Percentiles rank a stretch among this genome's conserved stretches.
Evolutionary conservation across 2,329 filamentous ascomycete species (phyloP).

Genomic region (Fusarium tanahbumbuense): DNA sequence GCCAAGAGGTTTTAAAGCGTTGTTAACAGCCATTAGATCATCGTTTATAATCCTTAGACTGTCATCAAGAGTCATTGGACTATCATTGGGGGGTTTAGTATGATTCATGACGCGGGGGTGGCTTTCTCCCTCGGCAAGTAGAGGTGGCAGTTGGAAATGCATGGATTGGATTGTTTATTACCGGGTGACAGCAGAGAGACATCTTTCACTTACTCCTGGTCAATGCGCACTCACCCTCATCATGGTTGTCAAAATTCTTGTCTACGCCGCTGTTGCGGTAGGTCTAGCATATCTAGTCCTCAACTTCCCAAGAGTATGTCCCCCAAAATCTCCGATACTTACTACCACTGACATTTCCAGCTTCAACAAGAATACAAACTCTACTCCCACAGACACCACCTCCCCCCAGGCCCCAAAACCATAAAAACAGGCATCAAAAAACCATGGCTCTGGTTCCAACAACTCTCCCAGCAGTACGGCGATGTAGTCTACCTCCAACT

Average conservation of each 20-base stretch:
- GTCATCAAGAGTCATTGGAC: slow-evolving; percentile 8
- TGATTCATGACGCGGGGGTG: slow-evolving; percentile 32
- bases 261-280: neutral
- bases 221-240: neutral
- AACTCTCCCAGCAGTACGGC: slow-evolving; percentile 53
- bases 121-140: slow-evolving; percentile 31
- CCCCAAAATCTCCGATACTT: too few relatives aligned
- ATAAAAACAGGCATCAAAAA: slow-evolving; percentile 54
- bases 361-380: slow-evolving; percentile 54
- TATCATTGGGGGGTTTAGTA: neutral
- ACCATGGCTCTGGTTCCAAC: slow-evolving; percentile 58
- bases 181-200: neutral
- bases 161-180: neutral
- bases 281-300: slow-evolving; percentile 32
- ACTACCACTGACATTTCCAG: slow-evolving; percentile 35
- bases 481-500: slow-evolving; percentile 58
- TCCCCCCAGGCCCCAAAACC: slow-evolving; percentile 54
- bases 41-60: neutral
- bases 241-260: slow-evolving; percentile 22
- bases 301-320: slow-evolving; percentile 34
- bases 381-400: slow-evolving; percentile 52
- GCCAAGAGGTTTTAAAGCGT: slow-evolving; percentile 15
- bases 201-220: neutral
- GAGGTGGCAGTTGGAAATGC: slow-evolving; percentile 30
- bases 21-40: slow-evolving; percentile 12